Conservation (phyloP, 1,139 yeast species). For the Suhomyces yuchorum region DNA sequence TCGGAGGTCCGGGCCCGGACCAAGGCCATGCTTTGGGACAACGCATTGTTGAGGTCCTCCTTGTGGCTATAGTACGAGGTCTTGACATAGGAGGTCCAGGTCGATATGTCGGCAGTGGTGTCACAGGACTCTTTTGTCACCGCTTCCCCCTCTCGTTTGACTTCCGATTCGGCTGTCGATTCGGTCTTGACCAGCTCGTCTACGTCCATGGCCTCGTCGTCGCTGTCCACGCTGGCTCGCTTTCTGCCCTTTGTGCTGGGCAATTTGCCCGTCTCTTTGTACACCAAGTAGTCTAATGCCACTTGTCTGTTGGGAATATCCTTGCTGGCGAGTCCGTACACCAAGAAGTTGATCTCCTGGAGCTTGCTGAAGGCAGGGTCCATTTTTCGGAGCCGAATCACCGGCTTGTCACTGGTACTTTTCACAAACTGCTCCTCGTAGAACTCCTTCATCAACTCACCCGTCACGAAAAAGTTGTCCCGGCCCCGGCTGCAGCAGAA, state of each 20-base stretch:
- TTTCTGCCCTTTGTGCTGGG: conserved; percentile 6
- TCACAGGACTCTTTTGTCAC: background rate
- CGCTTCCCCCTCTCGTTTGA: background rate
- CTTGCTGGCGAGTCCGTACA: conserved; percentile 18
- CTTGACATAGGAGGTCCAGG: conserved; percentile 8
- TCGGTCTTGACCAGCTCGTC: background rate
- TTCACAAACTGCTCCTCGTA: conserved; percentile 20
- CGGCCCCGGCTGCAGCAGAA: conserved; percentile 19
- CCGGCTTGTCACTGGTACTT: conserved; percentile 21
- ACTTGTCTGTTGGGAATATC: conserved; percentile 22
- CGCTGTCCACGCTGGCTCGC: background rate
- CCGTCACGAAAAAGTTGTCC: conserved; percentile 21
- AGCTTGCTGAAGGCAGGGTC: conserved; percentile 23
- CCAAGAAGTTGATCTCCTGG: conserved; percentile 23
- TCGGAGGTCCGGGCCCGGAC: conserved; percentile 5
- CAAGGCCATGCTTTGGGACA: conserved; percentile 9
- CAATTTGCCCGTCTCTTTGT: conserved; percentile 17
- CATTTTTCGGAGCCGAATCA: conserved; percentile 22
- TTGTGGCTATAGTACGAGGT: conserved; percentile 12
- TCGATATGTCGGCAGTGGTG: background rate
- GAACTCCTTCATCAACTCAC: conserved; percentile 22
- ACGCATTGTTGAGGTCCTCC: conserved; percentile 13
- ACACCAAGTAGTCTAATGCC: conserved; percentile 20
- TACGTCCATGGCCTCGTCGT: background rate
- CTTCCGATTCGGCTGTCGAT: background rate